phyloP scores from a whole-genome alignment of 495 filamentous ascomycete genomes.

The Talaromyces liani region DNA sequence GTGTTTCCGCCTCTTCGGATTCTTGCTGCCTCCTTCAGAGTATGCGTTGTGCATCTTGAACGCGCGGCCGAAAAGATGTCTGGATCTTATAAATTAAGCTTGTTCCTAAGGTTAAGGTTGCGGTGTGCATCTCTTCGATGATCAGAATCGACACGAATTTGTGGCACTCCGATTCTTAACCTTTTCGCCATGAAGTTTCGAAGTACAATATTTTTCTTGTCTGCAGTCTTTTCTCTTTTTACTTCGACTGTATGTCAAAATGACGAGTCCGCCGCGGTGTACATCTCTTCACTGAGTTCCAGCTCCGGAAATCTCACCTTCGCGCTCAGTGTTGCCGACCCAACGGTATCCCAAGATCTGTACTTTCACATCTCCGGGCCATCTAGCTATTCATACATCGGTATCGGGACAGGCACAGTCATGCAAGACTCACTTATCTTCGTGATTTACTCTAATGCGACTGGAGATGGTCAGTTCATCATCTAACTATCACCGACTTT shows the following conservation, averaged over 20 bases:
- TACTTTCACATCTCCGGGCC: slow-evolving; percentile 5
- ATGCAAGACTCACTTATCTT: slow-evolving; percentile 3
- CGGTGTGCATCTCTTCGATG: neutral
- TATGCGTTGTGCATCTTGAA: neutral
- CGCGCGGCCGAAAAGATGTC: neutral
- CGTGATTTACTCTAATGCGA: slow-evolving; percentile 4
- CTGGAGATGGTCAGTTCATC: slow-evolving; percentile 4
- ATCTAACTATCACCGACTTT: neutral
- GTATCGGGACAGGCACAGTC: slow-evolving; percentile 6
- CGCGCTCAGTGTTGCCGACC: slow-evolving; percentile 6
- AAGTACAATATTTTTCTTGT: slow-evolving; percentile 2
- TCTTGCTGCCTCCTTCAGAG: neutral
- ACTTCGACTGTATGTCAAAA: slow-evolving; percentile 4
- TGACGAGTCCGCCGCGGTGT: slow-evolving; percentile 1
- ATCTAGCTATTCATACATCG: slow-evolving; percentile 8
- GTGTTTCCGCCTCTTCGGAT: neutral
- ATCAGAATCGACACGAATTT: neutral
- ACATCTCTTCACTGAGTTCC: neutral
- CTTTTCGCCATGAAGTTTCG: neutral
- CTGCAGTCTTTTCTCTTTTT: neutral
- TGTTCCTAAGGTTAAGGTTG: neutral
- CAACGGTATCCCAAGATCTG: slow-evolving; percentile 4
- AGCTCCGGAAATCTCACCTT: slow-evolving; percentile 1
- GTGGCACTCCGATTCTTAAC: neutral
- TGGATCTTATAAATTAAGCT: neutral